A percentile compares a stretch with the other conserved stretches of the same genome.
Conservation (phyloP, 108 stramenopile genomes). For the Cyclotella kingstonii region DNA sequence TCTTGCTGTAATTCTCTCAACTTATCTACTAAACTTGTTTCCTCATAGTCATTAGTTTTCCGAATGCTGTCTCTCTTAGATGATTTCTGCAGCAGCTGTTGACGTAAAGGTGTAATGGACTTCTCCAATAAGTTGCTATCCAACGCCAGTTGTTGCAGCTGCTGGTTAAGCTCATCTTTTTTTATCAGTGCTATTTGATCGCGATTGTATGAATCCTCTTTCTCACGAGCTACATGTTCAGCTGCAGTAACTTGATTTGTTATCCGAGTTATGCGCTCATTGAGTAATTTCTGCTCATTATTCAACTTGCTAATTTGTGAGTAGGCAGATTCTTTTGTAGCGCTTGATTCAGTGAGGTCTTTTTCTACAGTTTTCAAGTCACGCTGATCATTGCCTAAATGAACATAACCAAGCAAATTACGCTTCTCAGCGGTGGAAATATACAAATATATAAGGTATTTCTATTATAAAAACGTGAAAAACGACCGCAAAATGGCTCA, state of each 20-base stretch:
- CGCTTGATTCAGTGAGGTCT: slow-evolving; percentile 44
- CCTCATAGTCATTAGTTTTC: slow-evolving; percentile 40
- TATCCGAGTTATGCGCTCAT: slow-evolving; percentile 41
- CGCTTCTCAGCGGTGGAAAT: background rate
- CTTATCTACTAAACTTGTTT: slow-evolving; percentile 23
- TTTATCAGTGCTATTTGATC: slow-evolving; percentile 50
- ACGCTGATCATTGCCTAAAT: slow-evolving; percentile 33
- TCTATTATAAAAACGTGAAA: background rate
- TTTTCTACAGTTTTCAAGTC: slow-evolving; percentile 63
- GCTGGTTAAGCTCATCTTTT: slow-evolving; percentile 49
- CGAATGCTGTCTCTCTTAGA: slow-evolving; percentile 35
- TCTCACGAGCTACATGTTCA: slow-evolving; percentile 57
- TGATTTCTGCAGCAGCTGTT: slow-evolving; percentile 46
- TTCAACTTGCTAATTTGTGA: slow-evolving; percentile 61
- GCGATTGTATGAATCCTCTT: slow-evolving; percentile 62
- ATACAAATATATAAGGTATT: background rate
- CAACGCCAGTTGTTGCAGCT: slow-evolving; percentile 35
- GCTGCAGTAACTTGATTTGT: slow-evolving; percentile 44
- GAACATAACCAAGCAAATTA: slow-evolving; percentile 6
- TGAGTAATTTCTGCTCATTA: slow-evolving; percentile 58
- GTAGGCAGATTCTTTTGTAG: slow-evolving; percentile 60
- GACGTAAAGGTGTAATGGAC: slow-evolving; percentile 48
- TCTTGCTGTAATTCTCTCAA: slow-evolving; percentile 44
- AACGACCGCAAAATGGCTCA: background rate
- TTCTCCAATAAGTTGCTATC: slow-evolving; percentile 54